Evolutionary conservation across 345 rosid genomes (phyloP), one percentile per base, ranked within the genome.

Genomic region (Linum tenue): DNA sequence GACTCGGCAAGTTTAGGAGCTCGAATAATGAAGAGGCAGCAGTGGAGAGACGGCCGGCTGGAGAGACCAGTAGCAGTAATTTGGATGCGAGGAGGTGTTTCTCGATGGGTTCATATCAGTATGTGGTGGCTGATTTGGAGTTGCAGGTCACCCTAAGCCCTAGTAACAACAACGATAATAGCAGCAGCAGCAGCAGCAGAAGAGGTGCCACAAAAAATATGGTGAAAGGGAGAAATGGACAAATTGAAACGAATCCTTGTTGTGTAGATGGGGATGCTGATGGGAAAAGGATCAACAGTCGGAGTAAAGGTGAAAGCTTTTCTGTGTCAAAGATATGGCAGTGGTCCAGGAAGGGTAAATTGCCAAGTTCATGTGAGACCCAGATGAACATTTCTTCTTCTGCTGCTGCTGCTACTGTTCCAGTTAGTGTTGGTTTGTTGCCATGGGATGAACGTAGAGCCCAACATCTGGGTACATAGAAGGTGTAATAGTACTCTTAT

Each of bases 261-360:
- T 57, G 72, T 56, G 39, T 56, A 73, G 81, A 75, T 51, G 83
- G 74, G 14, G 85, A 77, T 74, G 74, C 61, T 64, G 95, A 85
- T 57, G 96, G 95, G 76, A 86, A 86, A 83, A 91, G 82, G 82
- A 80, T 91, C 8, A 80, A 83, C 76, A 67, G 78, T 70, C 77
- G 82, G 62, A 91, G 83, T 75, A 88, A 82, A 81, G 92, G 95
- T 43, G 98, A 91, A 67, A 91, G 98, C 90, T 86, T 86, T 69
- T 91, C 98, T 64, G 91, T 91, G 69, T 91, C 96, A 16, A 53
- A 69, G 64, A 39, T 61, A 38, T 61, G 64, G 64, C 64, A 61
- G 39, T 61, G 64, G 64, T 61, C 64, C 6, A 61, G 40, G 31
- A 61, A 61, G 9, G 64, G 64, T 15, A 61, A 39, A 37, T 61